A percentile compares a stretch with the other conserved stretches of the same genome.
phyloP scores from a whole-genome alignment of 2,329 filamentous ascomycete species.

The Atkinsonella hypoxylon region DNA sequence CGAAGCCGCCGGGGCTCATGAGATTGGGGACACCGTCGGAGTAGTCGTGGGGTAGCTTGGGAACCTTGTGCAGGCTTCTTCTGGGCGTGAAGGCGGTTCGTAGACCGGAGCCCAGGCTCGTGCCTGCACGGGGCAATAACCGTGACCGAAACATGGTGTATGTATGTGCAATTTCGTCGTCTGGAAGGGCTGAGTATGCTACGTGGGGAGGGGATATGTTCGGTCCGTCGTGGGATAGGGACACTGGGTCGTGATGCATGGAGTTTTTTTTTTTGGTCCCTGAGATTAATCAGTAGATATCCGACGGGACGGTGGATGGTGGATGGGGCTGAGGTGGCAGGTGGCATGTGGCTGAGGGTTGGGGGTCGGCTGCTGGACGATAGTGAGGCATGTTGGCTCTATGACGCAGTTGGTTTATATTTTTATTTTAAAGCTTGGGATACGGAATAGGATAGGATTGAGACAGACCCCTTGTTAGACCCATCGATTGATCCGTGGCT shows the following conservation, averaged over 20 bases:
- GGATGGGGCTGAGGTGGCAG: too few species aligned
- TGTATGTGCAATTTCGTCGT: background rate
- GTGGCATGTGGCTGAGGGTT: too few species aligned
- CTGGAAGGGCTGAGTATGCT: background rate
- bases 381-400: too few species aligned
- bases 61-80: slow-evolving; percentile 35
- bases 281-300: background rate
- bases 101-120: slow-evolving; percentile 22
- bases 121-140: slow-evolving; percentile 36
- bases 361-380: too few species aligned
- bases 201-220: background rate
- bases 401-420: too few species aligned
- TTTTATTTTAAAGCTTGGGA: too few species aligned
- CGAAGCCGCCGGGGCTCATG: slow-evolving; percentile 56
- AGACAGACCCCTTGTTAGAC: too few species aligned
- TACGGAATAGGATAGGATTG: too few species aligned
- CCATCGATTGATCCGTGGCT: too few species aligned
- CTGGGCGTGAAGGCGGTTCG: slow-evolving; percentile 22
- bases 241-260: background rate
- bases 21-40: slow-evolving; percentile 52
- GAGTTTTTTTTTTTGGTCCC: too few species aligned
- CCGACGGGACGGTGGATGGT: too few species aligned
- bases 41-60: slow-evolving; percentile 34
- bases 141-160: slow-evolving; percentile 38
- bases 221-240: background rate